Percentiles rank a stretch among this genome's conserved stretches.
phyloP scores from a whole-genome alignment of 192 early-diverging fungal species.

The Coemansia sp. region DNA sequence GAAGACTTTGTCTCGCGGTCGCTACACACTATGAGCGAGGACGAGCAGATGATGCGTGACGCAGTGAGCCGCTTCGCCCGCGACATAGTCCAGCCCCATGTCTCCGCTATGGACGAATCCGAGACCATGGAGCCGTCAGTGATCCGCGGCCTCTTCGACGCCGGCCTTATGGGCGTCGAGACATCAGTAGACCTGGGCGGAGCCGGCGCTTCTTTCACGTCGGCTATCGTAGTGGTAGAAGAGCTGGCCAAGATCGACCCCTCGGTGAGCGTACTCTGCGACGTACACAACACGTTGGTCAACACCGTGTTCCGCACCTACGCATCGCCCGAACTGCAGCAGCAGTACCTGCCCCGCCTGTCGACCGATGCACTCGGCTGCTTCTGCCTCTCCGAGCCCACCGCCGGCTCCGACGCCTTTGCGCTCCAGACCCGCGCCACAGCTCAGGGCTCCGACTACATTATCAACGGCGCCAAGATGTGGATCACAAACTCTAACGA shows the following conservation, averaged over 20 bases:
- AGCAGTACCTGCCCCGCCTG: slow-evolving; percentile 83
- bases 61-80: slow-evolving; percentile 76
- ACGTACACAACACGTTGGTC: slow-evolving; percentile 98
- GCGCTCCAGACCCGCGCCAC: slow-evolving; percentile 83
- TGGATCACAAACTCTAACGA: slow-evolving; percentile 97
- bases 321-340: slow-evolving; percentile 71
- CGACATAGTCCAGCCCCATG: slow-evolving; percentile 82
- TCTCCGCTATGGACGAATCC: slow-evolving; percentile 87
- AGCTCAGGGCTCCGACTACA: slow-evolving; percentile 79
- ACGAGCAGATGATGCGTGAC: slow-evolving; percentile 84
- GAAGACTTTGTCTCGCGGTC: slow-evolving; percentile 47
- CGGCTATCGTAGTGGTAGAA: slow-evolving; percentile 85
- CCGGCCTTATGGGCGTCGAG: slow-evolving; percentile 96
- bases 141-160: slow-evolving; percentile 84
- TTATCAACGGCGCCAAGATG: slow-evolving; percentile 89
- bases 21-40: slow-evolving; percentile 82
- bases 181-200: slow-evolving; percentile 80
- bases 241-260: slow-evolving; percentile 97
- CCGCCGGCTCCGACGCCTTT: slow-evolving; percentile 93
- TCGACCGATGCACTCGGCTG: slow-evolving; percentile 84
- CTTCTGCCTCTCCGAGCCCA: slow-evolving; percentile 94
- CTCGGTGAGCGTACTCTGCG: slow-evolving; percentile 85
- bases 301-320: slow-evolving; percentile 90
- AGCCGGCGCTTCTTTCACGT: slow-evolving; percentile 76
- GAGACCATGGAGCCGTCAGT: slow-evolving; percentile 80